Evolutionary conservation across 305 asterid species (phyloP).

Genomic region (Fraxinus platypoda): DNA sequence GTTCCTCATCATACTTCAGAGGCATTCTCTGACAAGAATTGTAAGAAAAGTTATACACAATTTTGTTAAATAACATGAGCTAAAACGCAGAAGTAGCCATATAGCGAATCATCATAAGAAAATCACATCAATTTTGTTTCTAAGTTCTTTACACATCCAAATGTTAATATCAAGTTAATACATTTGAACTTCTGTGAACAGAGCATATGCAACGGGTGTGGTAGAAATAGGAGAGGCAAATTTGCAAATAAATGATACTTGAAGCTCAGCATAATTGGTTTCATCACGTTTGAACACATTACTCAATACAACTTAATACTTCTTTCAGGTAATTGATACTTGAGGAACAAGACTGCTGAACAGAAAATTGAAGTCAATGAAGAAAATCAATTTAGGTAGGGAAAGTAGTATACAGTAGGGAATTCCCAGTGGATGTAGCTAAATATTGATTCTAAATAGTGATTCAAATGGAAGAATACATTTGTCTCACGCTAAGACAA

Average conservation of each 20-base stretch:
- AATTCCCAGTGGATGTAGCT: background rate
- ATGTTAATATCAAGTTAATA: conserved; percentile 8
- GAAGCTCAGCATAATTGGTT: background rate
- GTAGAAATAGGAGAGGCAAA: background rate
- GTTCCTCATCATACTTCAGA: conserved; percentile 49
- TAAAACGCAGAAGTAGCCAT: conserved; percentile 16
- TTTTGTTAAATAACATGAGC: background rate
- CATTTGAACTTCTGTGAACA: background rate
- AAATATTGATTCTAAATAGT: background rate
- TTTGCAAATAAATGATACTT: background rate
- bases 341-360: background rate
- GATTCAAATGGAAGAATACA: background rate
- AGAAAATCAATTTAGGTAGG: background rate
- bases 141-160: background rate
- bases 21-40: conserved; percentile 63
- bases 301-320: background rate
- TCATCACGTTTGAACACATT: background rate
- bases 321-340: background rate
- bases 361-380: background rate
- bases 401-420: background rate
- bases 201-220: background rate
- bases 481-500: background rate
- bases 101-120: background rate
- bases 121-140: background rate
- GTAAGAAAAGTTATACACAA: background rate